Evolutionary conservation across 2,329 filamentous ascomycete genomes (phyloP).

Genomic region (Didymosphaeria variabile): DNA sequence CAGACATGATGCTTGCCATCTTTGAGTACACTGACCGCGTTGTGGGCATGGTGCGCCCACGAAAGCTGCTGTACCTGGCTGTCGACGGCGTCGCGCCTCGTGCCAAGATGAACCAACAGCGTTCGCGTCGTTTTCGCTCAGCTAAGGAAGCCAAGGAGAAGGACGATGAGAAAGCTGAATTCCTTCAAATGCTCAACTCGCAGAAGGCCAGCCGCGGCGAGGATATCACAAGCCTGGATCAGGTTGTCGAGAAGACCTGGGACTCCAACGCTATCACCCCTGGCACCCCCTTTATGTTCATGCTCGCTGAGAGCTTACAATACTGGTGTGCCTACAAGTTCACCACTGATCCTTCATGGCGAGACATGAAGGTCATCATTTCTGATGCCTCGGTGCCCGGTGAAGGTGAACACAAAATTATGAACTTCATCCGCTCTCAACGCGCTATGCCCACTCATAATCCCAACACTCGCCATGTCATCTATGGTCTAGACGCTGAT

Average conservation of each 20-base stretch:
- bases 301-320: conserved; percentile 85
- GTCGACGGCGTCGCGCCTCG: conserved; percentile 97
- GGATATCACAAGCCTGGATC: conserved; percentile 68
- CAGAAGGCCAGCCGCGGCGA: conserved; percentile 65
- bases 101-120: conserved; percentile 99
- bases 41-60: conserved; percentile 96
- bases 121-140: conserved; percentile 91
- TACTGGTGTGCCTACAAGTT: conserved; percentile 99
- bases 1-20: conserved; percentile 99
- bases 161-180: conserved; percentile 87
- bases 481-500: conserved; percentile 97
- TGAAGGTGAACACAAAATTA: conserved; percentile 99
- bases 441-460: conserved; percentile 89
- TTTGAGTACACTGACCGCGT: conserved; percentile 99
- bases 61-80: conserved; percentile 96
- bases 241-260: conserved; percentile 86
- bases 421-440: conserved; percentile 96
- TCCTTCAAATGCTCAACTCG: conserved; percentile 82
- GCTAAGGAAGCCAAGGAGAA: conserved; percentile 95
- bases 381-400: conserved; percentile 97
- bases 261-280: conserved; percentile 90
- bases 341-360: conserved; percentile 96
- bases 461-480: conserved; percentile 96
- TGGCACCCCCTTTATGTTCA: conserved; percentile 98
- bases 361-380: conserved; percentile 91